Percentiles rank a stretch among this genome's conserved stretches.
phyloP scores from a whole-genome alignment of 1,139 yeast genomes.

The Diutina siamensis region DNA sequence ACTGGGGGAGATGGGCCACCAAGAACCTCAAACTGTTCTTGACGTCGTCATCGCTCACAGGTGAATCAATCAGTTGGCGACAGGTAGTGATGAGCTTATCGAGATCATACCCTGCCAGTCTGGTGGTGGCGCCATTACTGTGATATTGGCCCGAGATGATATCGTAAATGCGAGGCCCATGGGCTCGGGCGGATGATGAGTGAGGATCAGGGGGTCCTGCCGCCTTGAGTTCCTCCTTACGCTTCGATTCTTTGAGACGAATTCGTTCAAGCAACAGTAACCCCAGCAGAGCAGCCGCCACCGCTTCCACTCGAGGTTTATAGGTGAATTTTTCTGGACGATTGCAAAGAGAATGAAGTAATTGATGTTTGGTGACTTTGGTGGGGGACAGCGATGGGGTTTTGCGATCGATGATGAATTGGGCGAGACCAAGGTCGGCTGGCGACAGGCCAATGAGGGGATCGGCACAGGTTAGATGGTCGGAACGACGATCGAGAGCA shows the following conservation, averaged over 20 bases:
- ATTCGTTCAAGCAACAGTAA: background rate
- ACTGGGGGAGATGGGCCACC: background rate
- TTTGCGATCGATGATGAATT: background rate
- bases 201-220: background rate
- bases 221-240: background rate
- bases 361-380: background rate
- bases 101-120: background rate
- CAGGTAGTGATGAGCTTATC: background rate
- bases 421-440: background rate
- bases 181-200: background rate
- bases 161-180: background rate
- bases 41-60: background rate
- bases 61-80: background rate
- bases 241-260: background rate
- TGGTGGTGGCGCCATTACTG: too few relatives aligned
- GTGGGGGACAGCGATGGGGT: background rate
- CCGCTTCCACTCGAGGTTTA: background rate
- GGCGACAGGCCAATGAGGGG: background rate
- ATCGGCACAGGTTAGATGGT: background rate
- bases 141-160: background rate
- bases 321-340: background rate
- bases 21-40: background rate
- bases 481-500: background rate
- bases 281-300: background rate
- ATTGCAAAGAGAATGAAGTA: background rate